Evolutionary conservation across 179 eudicot species (phyloP).

Genomic region (Silene coronaria): DNA sequence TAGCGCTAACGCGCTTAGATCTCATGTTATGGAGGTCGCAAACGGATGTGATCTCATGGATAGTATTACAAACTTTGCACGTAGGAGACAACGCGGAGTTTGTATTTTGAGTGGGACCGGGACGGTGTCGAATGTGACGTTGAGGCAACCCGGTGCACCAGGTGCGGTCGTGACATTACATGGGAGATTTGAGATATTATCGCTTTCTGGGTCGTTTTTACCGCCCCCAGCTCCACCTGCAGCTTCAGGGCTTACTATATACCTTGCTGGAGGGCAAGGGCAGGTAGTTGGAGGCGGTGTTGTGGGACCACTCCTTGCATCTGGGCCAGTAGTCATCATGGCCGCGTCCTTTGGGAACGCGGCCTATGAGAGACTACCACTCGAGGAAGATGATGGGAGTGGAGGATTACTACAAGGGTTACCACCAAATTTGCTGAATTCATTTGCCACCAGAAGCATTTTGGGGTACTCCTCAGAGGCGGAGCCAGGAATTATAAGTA

Average conservation of each 20-base stretch:
- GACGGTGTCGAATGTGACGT: conserved; percentile 64
- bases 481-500: too few species aligned
- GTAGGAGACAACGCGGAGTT: conserved; percentile 65
- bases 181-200: conserved; percentile 79
- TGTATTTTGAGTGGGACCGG: conserved; percentile 72
- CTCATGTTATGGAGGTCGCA: conserved; percentile 84
- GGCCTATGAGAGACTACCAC: conserved; percentile 81
- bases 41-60: conserved; percentile 65
- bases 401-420: too few species aligned
- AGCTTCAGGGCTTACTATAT: conserved; percentile 65
- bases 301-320: conserved; percentile 64
- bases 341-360: conserved; percentile 93
- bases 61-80: conserved; percentile 53
- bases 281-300: conserved; percentile 91
- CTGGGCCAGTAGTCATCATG: conserved; percentile 84
- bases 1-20: conserved; percentile 78
- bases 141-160: conserved; percentile 62
- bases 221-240: conserved; percentile 94
- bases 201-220: conserved; percentile 63
- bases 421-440: too few species aligned
- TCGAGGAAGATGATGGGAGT: conserved; percentile 64
- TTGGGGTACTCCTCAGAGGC: too few species aligned
- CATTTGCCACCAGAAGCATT: too few species aligned
- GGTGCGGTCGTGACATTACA: conserved; percentile 67
- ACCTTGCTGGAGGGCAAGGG: conserved; percentile 87